phyloP scores from a whole-genome alignment of 2,329 filamentous ascomycete species.

The Aspergillus glaucus region DNA sequence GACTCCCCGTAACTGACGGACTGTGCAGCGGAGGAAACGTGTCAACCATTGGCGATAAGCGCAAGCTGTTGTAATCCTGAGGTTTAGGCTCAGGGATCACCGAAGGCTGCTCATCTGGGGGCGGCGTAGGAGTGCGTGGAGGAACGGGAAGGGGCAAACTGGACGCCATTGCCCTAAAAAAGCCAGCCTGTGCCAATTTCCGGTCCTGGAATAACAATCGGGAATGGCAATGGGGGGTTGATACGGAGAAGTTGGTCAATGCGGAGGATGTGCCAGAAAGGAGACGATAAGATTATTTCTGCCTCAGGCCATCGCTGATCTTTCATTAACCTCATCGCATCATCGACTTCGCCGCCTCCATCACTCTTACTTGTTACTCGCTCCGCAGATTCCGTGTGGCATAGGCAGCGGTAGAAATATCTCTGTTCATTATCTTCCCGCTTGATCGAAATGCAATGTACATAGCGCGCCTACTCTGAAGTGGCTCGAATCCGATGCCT shows the following conservation, averaged over 20 bases:
- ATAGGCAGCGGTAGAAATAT: neutral
- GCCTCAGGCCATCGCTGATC: conserved; percentile 16
- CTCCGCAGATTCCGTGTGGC: neutral
- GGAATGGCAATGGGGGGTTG: conserved; percentile 8
- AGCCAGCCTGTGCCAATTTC: neutral
- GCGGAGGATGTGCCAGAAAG: neutral
- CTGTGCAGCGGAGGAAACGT: conserved; percentile 26
- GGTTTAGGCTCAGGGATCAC: conserved; percentile 4
- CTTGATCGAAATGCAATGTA: conserved; percentile 21
- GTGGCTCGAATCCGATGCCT: conserved; percentile 18
- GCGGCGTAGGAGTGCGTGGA: conserved; percentile 60
- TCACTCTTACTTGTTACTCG: conserved; percentile 3
- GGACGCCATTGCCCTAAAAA: conserved; percentile 47
- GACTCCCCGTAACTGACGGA: conserved; percentile 12
- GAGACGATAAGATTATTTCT: neutral
- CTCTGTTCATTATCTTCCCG: conserved; percentile 2
- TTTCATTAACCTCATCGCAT: conserved; percentile 12
- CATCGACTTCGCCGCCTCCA: conserved; percentile 15
- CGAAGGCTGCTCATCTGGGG: conserved; percentile 44
- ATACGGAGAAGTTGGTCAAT: neutral
- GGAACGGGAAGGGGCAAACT: conserved; percentile 53
- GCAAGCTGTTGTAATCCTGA: neutral
- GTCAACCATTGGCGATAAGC: conserved; percentile 42
- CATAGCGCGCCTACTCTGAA: conserved; percentile 9
- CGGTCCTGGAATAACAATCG: neutral